A percentile compares a stretch with the other conserved stretches of the same genome.
Conservation (phyloP, 2,329 filamentous ascomycete species). For the Botryosphaeria dothidea region DNA sequence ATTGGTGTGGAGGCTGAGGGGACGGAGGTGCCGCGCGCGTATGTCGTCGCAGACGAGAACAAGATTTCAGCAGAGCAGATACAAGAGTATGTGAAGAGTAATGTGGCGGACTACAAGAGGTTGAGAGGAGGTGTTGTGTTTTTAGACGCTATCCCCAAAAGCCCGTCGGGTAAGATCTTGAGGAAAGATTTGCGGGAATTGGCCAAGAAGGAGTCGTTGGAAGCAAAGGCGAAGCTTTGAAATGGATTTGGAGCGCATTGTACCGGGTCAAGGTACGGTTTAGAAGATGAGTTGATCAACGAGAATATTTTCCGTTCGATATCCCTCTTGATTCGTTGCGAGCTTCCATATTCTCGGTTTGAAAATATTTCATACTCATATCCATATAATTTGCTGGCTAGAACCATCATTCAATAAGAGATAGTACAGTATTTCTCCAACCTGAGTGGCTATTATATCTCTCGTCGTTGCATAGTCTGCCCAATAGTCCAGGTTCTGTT, state of each 20-base stretch:
- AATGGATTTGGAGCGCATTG: too few relatives aligned
- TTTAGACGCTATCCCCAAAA: constrained; percentile 39
- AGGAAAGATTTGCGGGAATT: constrained; percentile 37
- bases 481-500: too few relatives aligned
- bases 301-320: constrained; percentile 40
- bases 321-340: too few relatives aligned
- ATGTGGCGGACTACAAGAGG: constrained; percentile 37
- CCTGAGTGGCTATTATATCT: too few relatives aligned
- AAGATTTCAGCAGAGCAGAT: constrained; percentile 35
- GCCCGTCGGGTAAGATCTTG: constrained; percentile 37
- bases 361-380: too few relatives aligned
- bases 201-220: constrained; percentile 33
- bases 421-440: too few relatives aligned
- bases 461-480: too few relatives aligned
- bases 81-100: constrained; percentile 32
- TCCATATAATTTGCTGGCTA: too few relatives aligned
- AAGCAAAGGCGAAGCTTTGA: constrained; percentile 30
- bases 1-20: constrained; percentile 43
- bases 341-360: too few relatives aligned
- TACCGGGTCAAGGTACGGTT: too few relatives aligned
- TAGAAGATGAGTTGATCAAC: constrained; percentile 53
- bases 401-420: too few relatives aligned
- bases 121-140: constrained; percentile 40
- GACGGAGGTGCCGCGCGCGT: constrained; percentile 45
- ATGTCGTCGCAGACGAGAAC: constrained; percentile 41